Conservation (phyloP, 805 yeast genomes). For the Zygoascus bituminiphila region DNA sequence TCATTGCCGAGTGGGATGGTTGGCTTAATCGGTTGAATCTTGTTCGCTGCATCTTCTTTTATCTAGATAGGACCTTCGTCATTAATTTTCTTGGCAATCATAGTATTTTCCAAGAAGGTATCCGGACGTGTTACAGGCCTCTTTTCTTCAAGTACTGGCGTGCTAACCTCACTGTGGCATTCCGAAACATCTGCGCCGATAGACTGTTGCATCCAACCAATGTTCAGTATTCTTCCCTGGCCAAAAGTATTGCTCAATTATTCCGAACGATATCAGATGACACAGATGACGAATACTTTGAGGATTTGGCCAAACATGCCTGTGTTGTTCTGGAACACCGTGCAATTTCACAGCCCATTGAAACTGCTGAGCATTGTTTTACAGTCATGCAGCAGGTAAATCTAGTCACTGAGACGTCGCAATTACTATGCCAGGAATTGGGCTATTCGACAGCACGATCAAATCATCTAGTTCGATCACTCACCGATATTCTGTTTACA, state of each 20-base stretch:
- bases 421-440: not conserved
- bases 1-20: slow-evolving; percentile 13
- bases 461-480: not conserved
- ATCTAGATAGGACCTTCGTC: slow-evolving; percentile 25
- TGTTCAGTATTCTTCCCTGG: not conserved
- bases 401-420: not conserved
- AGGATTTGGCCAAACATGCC: not conserved
- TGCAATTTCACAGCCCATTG: not conserved
- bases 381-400: not conserved
- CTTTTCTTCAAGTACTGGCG: not conserved
- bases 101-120: slow-evolving; percentile 16
- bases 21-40: slow-evolving; percentile 16
- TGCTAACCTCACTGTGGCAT: not conserved
- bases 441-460: not conserved
- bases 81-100: slow-evolving; percentile 10
- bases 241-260: not conserved
- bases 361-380: not conserved
- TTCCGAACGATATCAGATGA: not conserved
- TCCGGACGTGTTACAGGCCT: not conserved
- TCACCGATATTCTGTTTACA: not conserved
- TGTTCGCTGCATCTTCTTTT: slow-evolving; percentile 24
- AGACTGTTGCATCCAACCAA: not conserved
- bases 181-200: not conserved
- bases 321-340: not conserved
- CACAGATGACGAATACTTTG: not conserved